Percentiles rank a stretch among this genome's conserved stretches.
phyloP scores from a whole-genome alignment of 1,284 basidiomycete species.

The Irpex sp. region DNA sequence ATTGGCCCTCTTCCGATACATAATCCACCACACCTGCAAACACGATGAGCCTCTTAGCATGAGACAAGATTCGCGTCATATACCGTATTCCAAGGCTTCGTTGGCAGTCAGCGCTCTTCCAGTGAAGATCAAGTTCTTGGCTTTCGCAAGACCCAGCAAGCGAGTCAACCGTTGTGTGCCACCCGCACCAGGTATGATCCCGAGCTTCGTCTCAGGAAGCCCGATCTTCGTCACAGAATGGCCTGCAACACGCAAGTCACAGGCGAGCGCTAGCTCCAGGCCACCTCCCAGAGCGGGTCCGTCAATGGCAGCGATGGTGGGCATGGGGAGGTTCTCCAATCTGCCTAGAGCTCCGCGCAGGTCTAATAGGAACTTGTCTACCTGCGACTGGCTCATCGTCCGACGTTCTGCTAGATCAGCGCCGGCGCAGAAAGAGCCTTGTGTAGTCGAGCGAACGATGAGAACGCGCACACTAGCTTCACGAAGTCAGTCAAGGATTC shows the following conservation, averaged over 20 bases:
- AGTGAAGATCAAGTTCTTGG: conserved; percentile 87
- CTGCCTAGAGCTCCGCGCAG: conserved; percentile 69
- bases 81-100: conserved; percentile 78
- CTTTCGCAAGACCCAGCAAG: conserved; percentile 74
- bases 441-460: conserved; percentile 69
- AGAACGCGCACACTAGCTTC: conserved; percentile 62
- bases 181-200: conserved; percentile 95
- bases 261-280: conserved; percentile 80
- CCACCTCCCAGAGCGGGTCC: conserved; percentile 92
- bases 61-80: conserved; percentile 10
- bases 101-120: conserved; percentile 57
- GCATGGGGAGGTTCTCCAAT: conserved; percentile 78
- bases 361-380: conserved; percentile 75
- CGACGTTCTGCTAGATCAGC: conserved; percentile 87
- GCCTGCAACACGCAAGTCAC: conserved; percentile 82
- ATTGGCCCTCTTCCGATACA: conserved; percentile 51
- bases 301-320: conserved; percentile 89
- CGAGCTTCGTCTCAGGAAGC: conserved; percentile 78
- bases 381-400: conserved; percentile 71
- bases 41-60: background rate
- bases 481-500: background rate
- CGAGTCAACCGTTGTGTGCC: conserved; percentile 86
- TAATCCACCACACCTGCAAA: conserved; percentile 73
- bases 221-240: conserved; percentile 70
- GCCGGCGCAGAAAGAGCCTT: conserved; percentile 86